phyloP scores from a whole-genome alignment of 306 rosid genomes.

The Vigna hirtella region DNA sequence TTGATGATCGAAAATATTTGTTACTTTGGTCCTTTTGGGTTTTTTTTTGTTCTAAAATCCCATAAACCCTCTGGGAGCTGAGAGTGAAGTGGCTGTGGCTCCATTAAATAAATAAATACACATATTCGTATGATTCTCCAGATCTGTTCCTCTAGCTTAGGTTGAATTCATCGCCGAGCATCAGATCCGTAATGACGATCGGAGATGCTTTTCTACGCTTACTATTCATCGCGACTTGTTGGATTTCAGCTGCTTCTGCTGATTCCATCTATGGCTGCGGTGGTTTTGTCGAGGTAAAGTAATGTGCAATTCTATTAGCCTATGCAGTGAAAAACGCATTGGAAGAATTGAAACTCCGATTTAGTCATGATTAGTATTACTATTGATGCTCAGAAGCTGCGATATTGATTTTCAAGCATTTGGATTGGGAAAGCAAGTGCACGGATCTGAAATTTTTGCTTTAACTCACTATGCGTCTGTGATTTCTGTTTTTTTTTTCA shows the following conservation, averaged over 20 bases:
- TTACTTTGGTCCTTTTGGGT: background rate
- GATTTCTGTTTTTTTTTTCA: background rate
- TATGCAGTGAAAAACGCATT: background rate
- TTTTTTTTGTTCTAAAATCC: constrained; percentile 25
- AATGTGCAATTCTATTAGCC: background rate
- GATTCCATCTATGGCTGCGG: constrained; percentile 65
- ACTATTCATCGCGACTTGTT: constrained; percentile 46
- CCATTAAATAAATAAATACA: constrained; percentile 12
- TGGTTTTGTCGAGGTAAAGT: constrained; percentile 50
- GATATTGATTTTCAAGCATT: constrained; percentile 15
- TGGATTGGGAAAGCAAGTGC: background rate
- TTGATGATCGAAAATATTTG: background rate
- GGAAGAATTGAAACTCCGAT: background rate
- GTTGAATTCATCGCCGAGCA: constrained; percentile 41
- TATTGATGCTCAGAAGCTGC: background rate
- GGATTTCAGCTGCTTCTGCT: constrained; percentile 62
- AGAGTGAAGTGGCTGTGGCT: constrained; percentile 34
- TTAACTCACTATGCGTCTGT: background rate
- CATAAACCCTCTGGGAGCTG: constrained; percentile 40
- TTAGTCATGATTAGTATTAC: background rate
- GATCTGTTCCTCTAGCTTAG: constrained; percentile 34
- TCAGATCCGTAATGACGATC: constrained; percentile 52
- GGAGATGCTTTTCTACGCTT: constrained; percentile 42
- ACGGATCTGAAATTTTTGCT: constrained; percentile 38
- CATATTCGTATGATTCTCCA: constrained; percentile 29